Evolutionary conservation across 176 grass and related monocot genomes (phyloP).

Genomic region (Hordeum vulgare): DNA sequence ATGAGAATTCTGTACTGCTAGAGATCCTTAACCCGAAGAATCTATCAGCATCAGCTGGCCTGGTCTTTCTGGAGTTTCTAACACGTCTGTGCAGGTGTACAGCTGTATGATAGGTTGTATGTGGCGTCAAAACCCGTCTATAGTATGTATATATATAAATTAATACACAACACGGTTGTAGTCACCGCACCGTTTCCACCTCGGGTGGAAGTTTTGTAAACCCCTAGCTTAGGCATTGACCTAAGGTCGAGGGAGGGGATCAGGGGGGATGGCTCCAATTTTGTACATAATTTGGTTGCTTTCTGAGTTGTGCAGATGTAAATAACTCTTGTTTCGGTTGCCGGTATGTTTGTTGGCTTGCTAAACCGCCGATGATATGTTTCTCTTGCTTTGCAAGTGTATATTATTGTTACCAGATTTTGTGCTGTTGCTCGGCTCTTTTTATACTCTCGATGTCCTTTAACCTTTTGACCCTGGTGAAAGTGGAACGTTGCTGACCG

Average conservation of each 20-base stretch:
- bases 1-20: not conserved
- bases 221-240: not conserved
- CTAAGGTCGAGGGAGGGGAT: not conserved
- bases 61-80: conserved; percentile 7
- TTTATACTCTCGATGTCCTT: not conserved
- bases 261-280: not conserved
- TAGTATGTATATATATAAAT: conserved; percentile 23
- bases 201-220: conserved; percentile 30
- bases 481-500: not conserved
- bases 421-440: not conserved
- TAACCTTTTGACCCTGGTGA: too few relatives aligned
- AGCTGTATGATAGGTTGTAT: conserved; percentile 34
- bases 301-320: conserved; percentile 16
- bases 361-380: not conserved
- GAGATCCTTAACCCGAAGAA: not conserved
- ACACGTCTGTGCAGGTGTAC: conserved; percentile 31
- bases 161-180: conserved; percentile 18
- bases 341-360: not conserved
- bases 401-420: conserved; percentile 14
- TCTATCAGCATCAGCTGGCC: not conserved
- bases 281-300: conserved; percentile 30
- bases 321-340: not conserved
- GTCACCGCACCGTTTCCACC: not conserved
- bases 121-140: conserved; percentile 9
- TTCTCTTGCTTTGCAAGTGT: conserved; percentile 7